Evolutionary conservation across 1,284 basidiomycete species (phyloP).

Genomic region (Melampsora americana): DNA sequence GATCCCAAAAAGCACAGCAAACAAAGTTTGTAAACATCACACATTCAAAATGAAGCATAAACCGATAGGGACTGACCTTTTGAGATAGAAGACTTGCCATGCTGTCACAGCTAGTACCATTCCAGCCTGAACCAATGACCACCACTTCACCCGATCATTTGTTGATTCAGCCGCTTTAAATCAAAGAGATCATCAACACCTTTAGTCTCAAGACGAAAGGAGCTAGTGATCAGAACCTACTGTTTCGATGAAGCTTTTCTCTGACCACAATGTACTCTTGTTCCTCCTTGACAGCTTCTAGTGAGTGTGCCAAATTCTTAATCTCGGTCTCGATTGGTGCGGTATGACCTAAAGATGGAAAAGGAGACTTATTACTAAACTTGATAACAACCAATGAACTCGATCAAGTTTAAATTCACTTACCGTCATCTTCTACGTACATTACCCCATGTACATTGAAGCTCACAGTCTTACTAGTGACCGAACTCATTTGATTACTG

Average conservation of each 20-base stretch:
- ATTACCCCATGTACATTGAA: constrained; percentile 99
- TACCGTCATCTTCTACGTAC: constrained; percentile 80
- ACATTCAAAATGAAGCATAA: constrained; percentile 2
- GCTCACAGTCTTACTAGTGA: constrained; percentile 91
- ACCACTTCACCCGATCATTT: constrained; percentile 97
- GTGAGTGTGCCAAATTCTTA: constrained; percentile 74
- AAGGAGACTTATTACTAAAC: constrained; percentile 48
- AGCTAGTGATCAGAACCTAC: constrained; percentile 51
- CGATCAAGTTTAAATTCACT: constrained; percentile 46
- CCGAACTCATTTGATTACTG: constrained; percentile 93
- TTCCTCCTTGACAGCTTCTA: constrained; percentile 93
- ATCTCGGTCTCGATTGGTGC: constrained; percentile 96
- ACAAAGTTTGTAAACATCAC: background rate
- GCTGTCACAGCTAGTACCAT: constrained; percentile 85
- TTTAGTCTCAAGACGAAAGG: constrained; percentile 56
- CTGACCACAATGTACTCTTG: constrained; percentile 97
- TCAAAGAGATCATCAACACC: constrained; percentile 27
- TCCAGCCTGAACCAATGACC: constrained; percentile 85
- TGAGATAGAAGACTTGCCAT: constrained; percentile 97
- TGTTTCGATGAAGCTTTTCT: constrained; percentile 88
- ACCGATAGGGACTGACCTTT: constrained; percentile 61
- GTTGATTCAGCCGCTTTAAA: constrained; percentile 57
- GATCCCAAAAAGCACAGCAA: constrained; percentile 30
- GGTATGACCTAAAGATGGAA: constrained; percentile 56
- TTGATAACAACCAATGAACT: constrained; percentile 45